Evolutionary conservation across 2,329 filamentous ascomycete species (phyloP).

Genomic region (Stachybotrys echinatus): DNA sequence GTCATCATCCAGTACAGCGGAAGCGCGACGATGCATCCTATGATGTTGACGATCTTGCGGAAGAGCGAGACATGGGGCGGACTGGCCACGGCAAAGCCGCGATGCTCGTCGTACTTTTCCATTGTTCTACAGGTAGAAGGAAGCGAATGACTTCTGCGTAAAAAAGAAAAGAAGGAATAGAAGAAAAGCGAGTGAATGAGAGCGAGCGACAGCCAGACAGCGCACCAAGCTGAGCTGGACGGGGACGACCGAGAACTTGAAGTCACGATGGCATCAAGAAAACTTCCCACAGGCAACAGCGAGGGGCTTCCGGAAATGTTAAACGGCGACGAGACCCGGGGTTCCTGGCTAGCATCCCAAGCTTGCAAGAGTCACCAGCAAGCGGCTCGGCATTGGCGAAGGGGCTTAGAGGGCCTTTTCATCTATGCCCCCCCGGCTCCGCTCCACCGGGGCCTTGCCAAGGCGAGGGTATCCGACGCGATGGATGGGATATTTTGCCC

Average conservation of each 20-base stretch:
- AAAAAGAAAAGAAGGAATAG: background rate
- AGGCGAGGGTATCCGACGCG: background rate
- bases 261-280: background rate
- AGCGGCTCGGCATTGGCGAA: background rate
- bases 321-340: background rate
- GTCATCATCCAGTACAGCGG: constrained; percentile 12
- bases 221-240: background rate
- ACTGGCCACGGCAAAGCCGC: background rate
- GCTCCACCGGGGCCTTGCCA: background rate
- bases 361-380: too few relatives aligned
- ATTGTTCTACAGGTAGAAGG: background rate
- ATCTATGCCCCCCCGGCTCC: background rate
- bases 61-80: constrained; percentile 8
- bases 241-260: background rate
- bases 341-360: background rate
- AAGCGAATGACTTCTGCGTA: background rate
- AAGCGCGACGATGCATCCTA: constrained; percentile 11
- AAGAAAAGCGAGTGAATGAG: background rate
- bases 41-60: constrained; percentile 11
- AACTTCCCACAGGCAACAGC: background rate
- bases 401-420: background rate
- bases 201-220: background rate
- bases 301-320: background rate
- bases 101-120: background rate
- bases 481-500: too few relatives aligned